These are phyloP conservation scores for Tetracentron sinense DNA, from an alignment of 164 flowering plant species.

Conservation along the genomic window DNA sequence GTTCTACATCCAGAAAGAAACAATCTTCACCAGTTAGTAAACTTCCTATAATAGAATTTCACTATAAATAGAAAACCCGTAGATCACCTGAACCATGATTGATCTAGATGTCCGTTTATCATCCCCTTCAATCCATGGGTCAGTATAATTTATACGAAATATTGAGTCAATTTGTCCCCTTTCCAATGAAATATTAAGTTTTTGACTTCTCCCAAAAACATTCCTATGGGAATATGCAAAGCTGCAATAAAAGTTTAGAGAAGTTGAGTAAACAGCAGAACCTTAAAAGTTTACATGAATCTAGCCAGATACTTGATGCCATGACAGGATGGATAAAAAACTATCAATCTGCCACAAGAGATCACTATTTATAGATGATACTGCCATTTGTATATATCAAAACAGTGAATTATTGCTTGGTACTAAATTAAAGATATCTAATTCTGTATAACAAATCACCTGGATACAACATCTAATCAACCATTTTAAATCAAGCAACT, in stretches of 20 bases:
- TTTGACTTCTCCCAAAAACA: conserved; percentile 90
- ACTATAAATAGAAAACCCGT: background rate
- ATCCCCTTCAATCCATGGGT: conserved; percentile 99
- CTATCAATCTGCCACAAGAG: too few relatives aligned
- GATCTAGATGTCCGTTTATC: conserved; percentile 93
- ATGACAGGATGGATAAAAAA: too few relatives aligned
- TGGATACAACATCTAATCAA: too few relatives aligned
- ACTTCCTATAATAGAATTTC: background rate
- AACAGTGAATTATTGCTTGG: too few relatives aligned
- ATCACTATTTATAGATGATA: too few relatives aligned
- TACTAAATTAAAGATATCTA: too few relatives aligned
- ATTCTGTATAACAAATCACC: too few relatives aligned
- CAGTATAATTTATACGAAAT: conserved; percentile 85
- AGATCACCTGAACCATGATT: conserved; percentile 78
- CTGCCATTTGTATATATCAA: too few relatives aligned
- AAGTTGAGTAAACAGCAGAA: conserved; percentile 4
- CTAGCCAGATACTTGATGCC: background rate
- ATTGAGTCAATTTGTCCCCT: conserved; percentile 94
- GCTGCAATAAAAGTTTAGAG: conserved; percentile 46
- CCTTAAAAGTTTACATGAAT: background rate
- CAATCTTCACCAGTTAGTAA: conserved; percentile 24
- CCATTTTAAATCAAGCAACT: too few relatives aligned
- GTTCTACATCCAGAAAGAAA: conserved; percentile 40
- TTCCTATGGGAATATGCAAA: conserved; percentile 94
- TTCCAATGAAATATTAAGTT: conserved; percentile 85